Evolutionary conservation across 1,284 basidiomycete genomes (phyloP).

Genomic region (Irpex sp.): DNA sequence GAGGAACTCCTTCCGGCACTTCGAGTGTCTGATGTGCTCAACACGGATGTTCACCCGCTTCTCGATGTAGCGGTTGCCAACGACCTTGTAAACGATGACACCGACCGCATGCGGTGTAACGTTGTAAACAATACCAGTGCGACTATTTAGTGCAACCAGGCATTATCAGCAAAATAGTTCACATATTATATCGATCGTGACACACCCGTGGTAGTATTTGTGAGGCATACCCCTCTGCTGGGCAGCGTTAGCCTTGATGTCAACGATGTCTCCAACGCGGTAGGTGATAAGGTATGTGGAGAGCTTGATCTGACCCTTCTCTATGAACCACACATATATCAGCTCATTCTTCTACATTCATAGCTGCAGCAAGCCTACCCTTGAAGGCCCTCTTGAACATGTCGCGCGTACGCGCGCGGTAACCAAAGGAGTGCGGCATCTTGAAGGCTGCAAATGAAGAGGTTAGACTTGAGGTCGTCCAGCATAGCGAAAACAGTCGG

Average conservation of each 20-base stretch:
- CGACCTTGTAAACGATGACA: slow-evolving; percentile 98
- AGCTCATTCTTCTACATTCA: slow-evolving; percentile 10
- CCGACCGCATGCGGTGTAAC: slow-evolving; percentile 94
- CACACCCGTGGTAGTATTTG: slow-evolving; percentile 91
- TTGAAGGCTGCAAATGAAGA: slow-evolving; percentile 47
- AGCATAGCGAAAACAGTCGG: slow-evolving; percentile 18
- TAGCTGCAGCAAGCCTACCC: slow-evolving; percentile 47
- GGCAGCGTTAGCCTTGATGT: slow-evolving; percentile 99
- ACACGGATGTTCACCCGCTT: slow-evolving; percentile 99
- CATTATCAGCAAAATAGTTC: slow-evolving; percentile 5
- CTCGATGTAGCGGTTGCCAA: slow-evolving; percentile 98
- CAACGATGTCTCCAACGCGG: slow-evolving; percentile 97
- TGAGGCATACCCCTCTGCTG: slow-evolving; percentile 99
- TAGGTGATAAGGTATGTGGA: slow-evolving; percentile 94
- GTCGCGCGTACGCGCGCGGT: slow-evolving; percentile 98
- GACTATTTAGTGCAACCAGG: slow-evolving; percentile 41
- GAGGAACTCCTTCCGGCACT: slow-evolving; percentile 98
- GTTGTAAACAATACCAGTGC: slow-evolving; percentile 98
- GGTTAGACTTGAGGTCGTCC: slow-evolving; percentile 19
- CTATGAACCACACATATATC: slow-evolving; percentile 37
- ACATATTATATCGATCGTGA: slow-evolving; percentile 15
- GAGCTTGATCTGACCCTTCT: slow-evolving; percentile 88
- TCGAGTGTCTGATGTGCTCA: slow-evolving; percentile 98
- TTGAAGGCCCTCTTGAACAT: slow-evolving; percentile 99
- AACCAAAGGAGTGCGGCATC: slow-evolving; percentile 99